Base-by-base conservation (phyloP, 2,329 filamentous ascomycete species). In the Penicillium sp. region DNA sequence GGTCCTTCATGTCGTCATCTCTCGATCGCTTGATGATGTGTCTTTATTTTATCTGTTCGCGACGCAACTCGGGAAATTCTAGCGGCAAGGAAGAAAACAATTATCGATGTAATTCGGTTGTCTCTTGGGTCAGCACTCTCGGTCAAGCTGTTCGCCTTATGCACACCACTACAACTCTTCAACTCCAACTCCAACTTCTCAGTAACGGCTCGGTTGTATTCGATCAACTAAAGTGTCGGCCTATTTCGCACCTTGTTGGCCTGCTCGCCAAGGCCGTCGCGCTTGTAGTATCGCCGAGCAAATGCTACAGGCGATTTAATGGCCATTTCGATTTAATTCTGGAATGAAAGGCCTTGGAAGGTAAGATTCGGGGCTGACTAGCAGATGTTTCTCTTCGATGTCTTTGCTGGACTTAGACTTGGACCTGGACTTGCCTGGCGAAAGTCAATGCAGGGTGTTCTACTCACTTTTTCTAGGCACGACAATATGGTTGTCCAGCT, bases 101-200 rank as follows among this genome's bases (percentile, higher is more conserved):
- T 63, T 68, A 68, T 70, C 72, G 70, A 72, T 75, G 72, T 75
- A 75, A 74, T 74, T 72, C 70, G 71, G 69, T 70, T 74, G 59
- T 74, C 69, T 72, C 65, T 68, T 73, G 70, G 62, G 60, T 70
- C 72, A 74, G 68, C 71, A 73, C 67, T 71, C 54, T 63, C 60
- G 55, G 54, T 58, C 57, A 54, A 74, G 66, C 69, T 72, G 59
- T 70, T 69, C 67, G 62, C 60, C 61, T 65, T 62, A 56, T 60
- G 58, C 61, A 67, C 66, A 70, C 63, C 68, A 66, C 69, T 39
- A 23, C 36, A 39, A 45, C 57, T 69, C 57, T 69, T 8, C 33
- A 36, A 8, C 33, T 36, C 33, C 36, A 39, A 39, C 63, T 68
- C 65, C 62, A 65, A 53, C 61, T 66, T 65, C 62, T 57, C 63